phyloP scores from a whole-genome alignment of 2,329 filamentous ascomycete species.

The Neocucurbitaria cava region DNA sequence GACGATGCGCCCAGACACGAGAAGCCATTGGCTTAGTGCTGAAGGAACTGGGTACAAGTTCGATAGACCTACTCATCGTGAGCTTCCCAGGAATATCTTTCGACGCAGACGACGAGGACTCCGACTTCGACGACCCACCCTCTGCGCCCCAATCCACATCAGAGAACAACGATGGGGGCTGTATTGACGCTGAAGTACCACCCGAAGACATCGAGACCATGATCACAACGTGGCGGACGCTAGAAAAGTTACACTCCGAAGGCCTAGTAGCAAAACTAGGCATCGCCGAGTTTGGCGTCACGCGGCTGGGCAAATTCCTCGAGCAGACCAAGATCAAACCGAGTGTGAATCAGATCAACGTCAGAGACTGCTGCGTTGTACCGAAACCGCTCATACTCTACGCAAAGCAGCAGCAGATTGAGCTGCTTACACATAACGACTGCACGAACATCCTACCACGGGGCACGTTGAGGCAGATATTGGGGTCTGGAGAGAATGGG shows the following conservation, averaged over 20 bases:
- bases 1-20: conserved; percentile 72
- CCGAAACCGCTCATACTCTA: conserved; percentile 84
- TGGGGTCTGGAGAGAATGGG: conserved; percentile 74
- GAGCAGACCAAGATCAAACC: conserved; percentile 74
- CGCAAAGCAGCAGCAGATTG: conserved; percentile 82
- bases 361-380: conserved; percentile 94
- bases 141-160: conserved; percentile 31
- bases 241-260: conserved; percentile 75
- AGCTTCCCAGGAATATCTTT: conserved; percentile 95
- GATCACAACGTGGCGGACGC: conserved; percentile 70
- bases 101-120: conserved; percentile 86
- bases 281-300: conserved; percentile 88
- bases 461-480: conserved; percentile 82
- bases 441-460: conserved; percentile 88
- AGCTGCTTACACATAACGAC: conserved; percentile 92
- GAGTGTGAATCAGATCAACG: conserved; percentile 92
- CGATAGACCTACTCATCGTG: conserved; percentile 86
- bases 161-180: conserved; percentile 54
- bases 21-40: conserved; percentile 83
- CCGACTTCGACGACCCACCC: conserved; percentile 63
- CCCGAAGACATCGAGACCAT: conserved; percentile 65
- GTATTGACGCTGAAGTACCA: conserved; percentile 38
- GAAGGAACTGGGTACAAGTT: conserved; percentile 76
- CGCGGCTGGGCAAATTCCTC: conserved; percentile 80
- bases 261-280: conserved; percentile 79